Percentiles rank a stretch among this genome's conserved stretches.
Evolutionary conservation across 2,329 filamentous ascomycete species (phyloP).

Genomic region (Hymenotorrendiella dingleyae): DNA sequence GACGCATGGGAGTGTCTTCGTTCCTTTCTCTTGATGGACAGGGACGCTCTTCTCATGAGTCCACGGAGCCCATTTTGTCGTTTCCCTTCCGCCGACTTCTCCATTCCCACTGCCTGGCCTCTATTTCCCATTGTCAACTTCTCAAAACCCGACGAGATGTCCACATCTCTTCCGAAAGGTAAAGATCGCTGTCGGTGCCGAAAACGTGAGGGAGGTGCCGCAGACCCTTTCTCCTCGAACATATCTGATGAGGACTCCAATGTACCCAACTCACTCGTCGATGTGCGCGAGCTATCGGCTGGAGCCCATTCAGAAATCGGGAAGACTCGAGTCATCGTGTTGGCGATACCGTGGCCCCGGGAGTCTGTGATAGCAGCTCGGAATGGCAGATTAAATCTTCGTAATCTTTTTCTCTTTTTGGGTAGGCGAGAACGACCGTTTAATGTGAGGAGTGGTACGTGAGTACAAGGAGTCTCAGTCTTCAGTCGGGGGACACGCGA

Average conservation of each 20-base stretch:
- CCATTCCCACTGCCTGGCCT: slow-evolving; percentile 8
- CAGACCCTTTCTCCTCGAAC: slow-evolving; percentile 17
- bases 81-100: slow-evolving; percentile 18
- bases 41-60: slow-evolving; percentile 27
- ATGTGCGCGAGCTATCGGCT: slow-evolving; percentile 38
- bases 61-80: slow-evolving; percentile 20
- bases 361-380: not conserved
- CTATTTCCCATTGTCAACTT: slow-evolving; percentile 8
- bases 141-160: slow-evolving; percentile 5
- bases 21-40: slow-evolving; percentile 25
- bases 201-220: slow-evolving; percentile 15
- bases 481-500: no score
- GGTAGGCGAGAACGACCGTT: no score
- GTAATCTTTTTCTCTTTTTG: no score
- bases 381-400: not conserved
- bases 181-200: slow-evolving; percentile 19
- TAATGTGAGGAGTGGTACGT: no score
- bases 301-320: slow-evolving; percentile 39
- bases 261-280: slow-evolving; percentile 27
- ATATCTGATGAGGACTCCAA: slow-evolving; percentile 24
- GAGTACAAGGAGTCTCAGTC: no score
- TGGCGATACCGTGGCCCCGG: not conserved
- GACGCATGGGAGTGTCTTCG: slow-evolving; percentile 28
- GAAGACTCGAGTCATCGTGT: slow-evolving; percentile 33
- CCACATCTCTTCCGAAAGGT: slow-evolving; percentile 13